Base-by-base conservation (phyloP, 768 basidiomycete species). In the Tulasnella sp. region DNA sequence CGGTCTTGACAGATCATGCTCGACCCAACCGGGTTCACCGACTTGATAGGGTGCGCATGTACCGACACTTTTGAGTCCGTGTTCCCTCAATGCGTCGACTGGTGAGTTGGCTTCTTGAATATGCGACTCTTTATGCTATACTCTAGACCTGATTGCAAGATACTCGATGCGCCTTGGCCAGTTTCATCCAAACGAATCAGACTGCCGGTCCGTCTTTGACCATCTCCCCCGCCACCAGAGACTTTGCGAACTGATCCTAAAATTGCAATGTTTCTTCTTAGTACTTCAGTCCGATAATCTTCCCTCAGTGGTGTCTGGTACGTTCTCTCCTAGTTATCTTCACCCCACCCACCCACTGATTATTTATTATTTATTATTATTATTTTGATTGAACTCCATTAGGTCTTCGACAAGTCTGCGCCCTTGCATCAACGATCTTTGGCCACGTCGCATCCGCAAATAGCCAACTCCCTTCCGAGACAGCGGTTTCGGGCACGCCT, bases 71-170 rank as follows among this genome's bases (percentile, higher is more conserved):
- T 76, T 67, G 69, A 74, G 60, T 61, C 69, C 50, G 69, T 67
- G 9, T 76, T 77, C 69, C 82, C 82, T 38, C 81, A 84, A 72
- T 85, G 82, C 60, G 80, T 80, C 41, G 82, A 84, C 65, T 84
- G 83, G 80, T 82, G 49, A 29, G 72, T 57, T 31, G 24, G 1
- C 17, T 29, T 46, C 21, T n/a, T n/a, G n/a, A n/a, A n/a, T n/a
- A n/a, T n/a, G n/a, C n/a, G n/a, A n/a, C 15, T 42, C 53, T 15
- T 22, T 43, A 52, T 45, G 31, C 43, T 21, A 25, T 30, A 53
- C 41, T 31, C 24, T 38, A 29, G 45, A 22, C 44, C 31, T 30
- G 57, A 15, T 63, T 25, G 49, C 12, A 48, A 22, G 9, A 11
- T 49, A 24, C 27, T 29, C 27, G 19, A n/a, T 34, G 19, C 43